Base-by-base conservation (phyloP, 2,329 filamentous ascomycete species). In the Coniella vitis region DNA sequence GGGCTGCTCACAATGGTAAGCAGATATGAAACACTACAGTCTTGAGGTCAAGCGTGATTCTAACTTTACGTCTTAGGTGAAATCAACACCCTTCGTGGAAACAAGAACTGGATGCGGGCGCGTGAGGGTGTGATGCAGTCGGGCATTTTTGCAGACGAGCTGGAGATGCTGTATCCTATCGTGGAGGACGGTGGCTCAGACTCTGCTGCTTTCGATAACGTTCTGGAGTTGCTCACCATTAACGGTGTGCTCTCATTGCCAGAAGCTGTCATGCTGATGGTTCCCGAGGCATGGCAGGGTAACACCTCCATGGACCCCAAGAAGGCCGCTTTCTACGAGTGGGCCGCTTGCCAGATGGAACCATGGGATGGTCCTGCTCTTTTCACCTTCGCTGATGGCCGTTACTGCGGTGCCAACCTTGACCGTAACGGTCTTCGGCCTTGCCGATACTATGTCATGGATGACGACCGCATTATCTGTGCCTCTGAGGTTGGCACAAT, bases 71-170 rank as follows among this genome's bases (percentile, higher is more conserved):
- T 47, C 48, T 57, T 60, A 78, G 75, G 75, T 76, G 91, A 97
- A 72, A 97, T 97, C 65, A 97, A 97, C 70, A 97, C 91, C 2
- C 74, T 97, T 54, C 86, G 91, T 65, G 91, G 91, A 54, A 97
- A 97, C 75, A 97, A 97, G 78, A 97, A 97, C 72, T 97, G 91
- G 91, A 97, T 97, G 91, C 86, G 90, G 59, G 91, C 91, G 54
- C 84, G 91, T 63, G 91, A 97, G 72, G 91, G 91, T 68, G 84
- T 95, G 56, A 87, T 97, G 79, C 87, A 89, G 65, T 97, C 91
- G 2, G 84, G 90, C 57, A 76, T 95, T 47, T 97, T 97, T 65
- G 89, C 88, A 55, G 89, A 95, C 22, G 90, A 96, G 62, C 82
- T 97, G 14, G 90, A 96, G 68, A 72, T 77, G 60, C 80, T 97